phyloP scores from a whole-genome alignment of 805 yeast species.

The Pichia sporocuriosa region DNA sequence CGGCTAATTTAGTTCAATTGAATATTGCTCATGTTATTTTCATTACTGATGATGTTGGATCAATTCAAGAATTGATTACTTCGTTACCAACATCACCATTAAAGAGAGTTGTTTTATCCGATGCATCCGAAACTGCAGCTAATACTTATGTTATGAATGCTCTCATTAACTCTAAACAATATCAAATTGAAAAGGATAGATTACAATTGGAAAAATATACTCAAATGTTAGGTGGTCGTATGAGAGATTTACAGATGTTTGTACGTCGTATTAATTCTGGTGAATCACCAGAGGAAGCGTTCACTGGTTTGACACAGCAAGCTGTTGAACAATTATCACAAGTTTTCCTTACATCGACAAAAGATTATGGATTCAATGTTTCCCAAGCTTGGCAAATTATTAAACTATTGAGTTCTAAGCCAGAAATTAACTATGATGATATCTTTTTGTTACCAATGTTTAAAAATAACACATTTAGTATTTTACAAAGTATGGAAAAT shows the following conservation, averaged over 20 bases:
- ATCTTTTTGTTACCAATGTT: slow-evolving; percentile 53
- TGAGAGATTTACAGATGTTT: slow-evolving; percentile 88
- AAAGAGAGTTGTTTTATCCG: slow-evolving; percentile 65
- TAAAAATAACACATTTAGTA: slow-evolving; percentile 46
- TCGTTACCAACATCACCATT: slow-evolving; percentile 85
- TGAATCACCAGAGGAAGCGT: slow-evolving; percentile 71
- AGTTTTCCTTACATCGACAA: slow-evolving; percentile 45
- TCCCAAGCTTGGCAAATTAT: slow-evolving; percentile 89
- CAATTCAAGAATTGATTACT: slow-evolving; percentile 56
- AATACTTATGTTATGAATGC: slow-evolving; percentile 60
- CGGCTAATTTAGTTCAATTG: slow-evolving; percentile 64
- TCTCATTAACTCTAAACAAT: slow-evolving; percentile 22
- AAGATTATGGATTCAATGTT: slow-evolving; percentile 45
- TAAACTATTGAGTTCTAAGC: slow-evolving; percentile 48
- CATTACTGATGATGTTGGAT: slow-evolving; percentile 79
- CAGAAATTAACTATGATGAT: slow-evolving; percentile 42
- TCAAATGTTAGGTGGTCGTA: slow-evolving; percentile 86
- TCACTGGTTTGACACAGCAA: slow-evolving; percentile 73
- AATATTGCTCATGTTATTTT: slow-evolving; percentile 87
- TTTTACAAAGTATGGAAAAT: slow-evolving; percentile 68
- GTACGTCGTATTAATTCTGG: slow-evolving; percentile 85
- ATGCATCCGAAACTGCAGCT: slow-evolving; percentile 71
- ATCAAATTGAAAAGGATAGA: slow-evolving; percentile 21
- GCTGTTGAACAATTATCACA: slow-evolving; percentile 86
- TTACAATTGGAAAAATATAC: slow-evolving; percentile 47